Evolutionary conservation across 2,329 filamentous ascomycete genomes (phyloP).

Genomic region (Claviceps pazoutovae): DNA sequence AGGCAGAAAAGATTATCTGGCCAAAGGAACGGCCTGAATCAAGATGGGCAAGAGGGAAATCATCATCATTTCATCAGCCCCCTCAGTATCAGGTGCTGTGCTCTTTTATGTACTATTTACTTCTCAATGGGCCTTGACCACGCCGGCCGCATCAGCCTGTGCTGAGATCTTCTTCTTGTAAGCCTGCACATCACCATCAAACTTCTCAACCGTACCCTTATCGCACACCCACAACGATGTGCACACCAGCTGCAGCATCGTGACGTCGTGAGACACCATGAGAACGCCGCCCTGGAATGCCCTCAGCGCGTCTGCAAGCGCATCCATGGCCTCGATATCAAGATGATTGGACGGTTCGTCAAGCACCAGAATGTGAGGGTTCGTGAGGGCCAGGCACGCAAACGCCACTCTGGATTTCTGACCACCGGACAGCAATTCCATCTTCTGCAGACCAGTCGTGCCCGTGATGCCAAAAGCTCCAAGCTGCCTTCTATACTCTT

Average conservation of each 20-base stretch:
- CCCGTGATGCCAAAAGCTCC: slow-evolving; percentile 85
- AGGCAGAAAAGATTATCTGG: no score
- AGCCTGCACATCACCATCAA: slow-evolving; percentile 83
- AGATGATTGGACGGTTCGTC: slow-evolving; percentile 98
- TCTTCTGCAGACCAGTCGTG: slow-evolving; percentile 92
- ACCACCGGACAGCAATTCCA: slow-evolving; percentile 85
- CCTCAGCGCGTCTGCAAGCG: slow-evolving; percentile 67
- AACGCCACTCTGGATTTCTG: slow-evolving; percentile 98
- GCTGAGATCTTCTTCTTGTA: slow-evolving; percentile 95
- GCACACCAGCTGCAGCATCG: slow-evolving; percentile 94
- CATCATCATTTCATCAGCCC: neutral
- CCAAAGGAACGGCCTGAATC: neutral
- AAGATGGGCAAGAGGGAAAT: neutral
- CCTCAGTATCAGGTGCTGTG: no score
- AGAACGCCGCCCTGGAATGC: slow-evolving; percentile 88
- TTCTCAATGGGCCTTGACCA: slow-evolving; percentile 52
- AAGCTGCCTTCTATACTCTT: slow-evolving; percentile 90
- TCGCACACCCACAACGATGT: slow-evolving; percentile 95
- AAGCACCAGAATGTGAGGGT: slow-evolving; percentile 92
- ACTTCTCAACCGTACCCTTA: slow-evolving; percentile 85
- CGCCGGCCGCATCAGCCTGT: slow-evolving; percentile 77
- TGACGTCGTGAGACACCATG: slow-evolving; percentile 99
- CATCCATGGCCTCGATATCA: slow-evolving; percentile 99
- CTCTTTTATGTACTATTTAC: neutral
- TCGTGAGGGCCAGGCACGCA: slow-evolving; percentile 83